Evolutionary conservation across 2,329 filamentous ascomycete species (phyloP).

Genomic region (Basipetospora chlamydospora): DNA sequence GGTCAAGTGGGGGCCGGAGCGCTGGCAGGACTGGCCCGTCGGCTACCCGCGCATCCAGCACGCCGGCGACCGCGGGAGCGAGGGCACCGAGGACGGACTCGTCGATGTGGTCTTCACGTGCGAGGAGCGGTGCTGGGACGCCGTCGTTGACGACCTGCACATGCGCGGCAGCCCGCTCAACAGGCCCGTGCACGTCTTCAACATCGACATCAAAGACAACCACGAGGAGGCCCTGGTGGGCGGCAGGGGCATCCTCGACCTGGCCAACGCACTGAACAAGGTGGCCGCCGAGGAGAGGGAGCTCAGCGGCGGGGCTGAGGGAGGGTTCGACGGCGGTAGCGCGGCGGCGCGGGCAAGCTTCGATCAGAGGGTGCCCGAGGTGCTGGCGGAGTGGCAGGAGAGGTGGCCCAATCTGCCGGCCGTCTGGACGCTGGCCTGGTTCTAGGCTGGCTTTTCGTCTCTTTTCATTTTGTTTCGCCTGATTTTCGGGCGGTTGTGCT

Average conservation of each 20-base stretch:
- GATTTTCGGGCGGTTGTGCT: too few species aligned
- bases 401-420: constrained; percentile 83
- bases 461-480: too few species aligned
- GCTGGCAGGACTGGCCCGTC: constrained; percentile 95
- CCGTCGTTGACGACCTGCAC: constrained; percentile 85
- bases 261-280: constrained; percentile 72
- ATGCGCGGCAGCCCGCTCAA: constrained; percentile 77
- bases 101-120: constrained; percentile 95
- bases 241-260: constrained; percentile 79
- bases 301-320: constrained; percentile 40
- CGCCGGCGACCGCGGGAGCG: constrained; percentile 57
- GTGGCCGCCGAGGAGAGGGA: constrained; percentile 66
- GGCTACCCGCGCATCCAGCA: constrained; percentile 72
- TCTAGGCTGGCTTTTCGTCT: too few species aligned
- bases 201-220: constrained; percentile 96
- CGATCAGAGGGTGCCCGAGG: constrained; percentile 84
- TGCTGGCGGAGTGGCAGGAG: constrained; percentile 87
- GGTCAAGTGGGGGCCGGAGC: constrained; percentile 90
- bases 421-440: constrained; percentile 91
- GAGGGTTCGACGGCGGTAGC: constrained; percentile 60
- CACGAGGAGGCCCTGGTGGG: constrained; percentile 91
- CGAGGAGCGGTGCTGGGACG: constrained; percentile 96
- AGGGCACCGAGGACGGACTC: constrained; percentile 73
- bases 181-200: constrained; percentile 90
- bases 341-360: constrained; percentile 60